Evolutionary conservation across 768 basidiomycete species (phyloP).

Genomic region (Rhodotorula diobovata): DNA sequence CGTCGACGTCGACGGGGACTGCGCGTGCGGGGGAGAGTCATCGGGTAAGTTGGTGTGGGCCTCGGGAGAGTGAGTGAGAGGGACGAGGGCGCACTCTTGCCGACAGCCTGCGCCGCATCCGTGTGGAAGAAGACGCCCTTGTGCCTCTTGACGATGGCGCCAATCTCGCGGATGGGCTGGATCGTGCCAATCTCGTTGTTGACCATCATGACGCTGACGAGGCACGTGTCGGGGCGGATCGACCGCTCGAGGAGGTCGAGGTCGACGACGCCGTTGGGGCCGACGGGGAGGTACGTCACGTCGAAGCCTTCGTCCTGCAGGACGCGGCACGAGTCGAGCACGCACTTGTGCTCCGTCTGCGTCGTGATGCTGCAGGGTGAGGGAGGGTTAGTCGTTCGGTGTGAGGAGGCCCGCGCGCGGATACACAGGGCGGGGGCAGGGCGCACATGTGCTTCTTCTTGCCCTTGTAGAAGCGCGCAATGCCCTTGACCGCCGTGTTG

Average conservation of each 20-base stretch:
- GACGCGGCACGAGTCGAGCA: constrained; percentile 93
- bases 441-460: constrained; percentile 84
- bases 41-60: too few relatives aligned
- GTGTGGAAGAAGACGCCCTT: constrained; percentile 93
- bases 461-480: constrained; percentile 88
- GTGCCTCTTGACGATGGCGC: constrained; percentile 74
- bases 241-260: constrained; percentile 74
- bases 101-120: constrained; percentile 83
- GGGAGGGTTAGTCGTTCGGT: not conserved
- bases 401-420: not conserved
- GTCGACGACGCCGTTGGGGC: constrained; percentile 73
- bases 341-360: constrained; percentile 88
- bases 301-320: constrained; percentile 96
- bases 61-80: not conserved
- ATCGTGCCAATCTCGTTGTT: constrained; percentile 99
- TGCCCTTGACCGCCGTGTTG: constrained; percentile 95
- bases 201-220: constrained; percentile 97
- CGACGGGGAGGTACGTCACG: constrained; percentile 93
- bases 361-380: constrained; percentile 36
- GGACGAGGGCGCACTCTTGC: constrained; percentile 27
- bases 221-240: constrained; percentile 77
- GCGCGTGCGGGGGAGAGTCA: constrained; percentile 55
- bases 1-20: constrained; percentile 86
- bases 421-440: too few relatives aligned
- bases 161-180: constrained; percentile 93